Conservation (phyloP, 164 flowering plant species). For the Vitis cinerea region DNA sequence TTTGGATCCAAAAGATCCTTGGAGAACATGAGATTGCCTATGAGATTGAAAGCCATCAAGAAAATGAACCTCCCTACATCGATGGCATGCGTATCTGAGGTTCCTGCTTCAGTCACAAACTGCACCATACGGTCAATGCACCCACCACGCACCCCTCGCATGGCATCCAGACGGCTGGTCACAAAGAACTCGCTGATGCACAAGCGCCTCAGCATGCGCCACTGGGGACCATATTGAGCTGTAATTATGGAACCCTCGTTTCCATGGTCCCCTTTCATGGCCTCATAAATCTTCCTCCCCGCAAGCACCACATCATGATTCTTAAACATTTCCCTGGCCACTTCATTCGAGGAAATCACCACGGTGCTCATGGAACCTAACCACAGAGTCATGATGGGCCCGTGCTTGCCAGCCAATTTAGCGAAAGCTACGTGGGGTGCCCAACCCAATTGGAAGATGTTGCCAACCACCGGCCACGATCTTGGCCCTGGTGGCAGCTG, state of each 20-base stretch:
- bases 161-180: constrained; percentile 37
- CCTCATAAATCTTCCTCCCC: constrained; percentile 46
- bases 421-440: constrained; percentile 37
- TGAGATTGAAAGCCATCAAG: constrained; percentile 51
- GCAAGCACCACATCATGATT: constrained; percentile 44
- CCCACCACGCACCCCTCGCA: constrained; percentile 16
- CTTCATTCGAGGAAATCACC: constrained; percentile 41
- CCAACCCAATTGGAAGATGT: constrained; percentile 41
- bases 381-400: constrained; percentile 52
- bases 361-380: constrained; percentile 53
- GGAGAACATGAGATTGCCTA: constrained; percentile 54
- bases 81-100: constrained; percentile 17
- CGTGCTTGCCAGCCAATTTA: constrained; percentile 31
- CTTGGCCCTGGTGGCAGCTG: constrained; percentile 54
- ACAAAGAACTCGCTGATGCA: constrained; percentile 44
- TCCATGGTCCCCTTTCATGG: constrained; percentile 42
- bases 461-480: constrained; percentile 54
- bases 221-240: constrained; percentile 48
- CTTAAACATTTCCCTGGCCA: constrained; percentile 50
- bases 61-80: constrained; percentile 50
- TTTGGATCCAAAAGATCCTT: constrained; percentile 44
- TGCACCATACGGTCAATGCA: constrained; percentile 43
- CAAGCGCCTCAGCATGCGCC: constrained; percentile 56
- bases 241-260: constrained; percentile 46
- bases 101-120: constrained; percentile 29